phyloP scores from a whole-genome alignment of 1,284 basidiomycete species.

The Ceratobasidium sp. region DNA sequence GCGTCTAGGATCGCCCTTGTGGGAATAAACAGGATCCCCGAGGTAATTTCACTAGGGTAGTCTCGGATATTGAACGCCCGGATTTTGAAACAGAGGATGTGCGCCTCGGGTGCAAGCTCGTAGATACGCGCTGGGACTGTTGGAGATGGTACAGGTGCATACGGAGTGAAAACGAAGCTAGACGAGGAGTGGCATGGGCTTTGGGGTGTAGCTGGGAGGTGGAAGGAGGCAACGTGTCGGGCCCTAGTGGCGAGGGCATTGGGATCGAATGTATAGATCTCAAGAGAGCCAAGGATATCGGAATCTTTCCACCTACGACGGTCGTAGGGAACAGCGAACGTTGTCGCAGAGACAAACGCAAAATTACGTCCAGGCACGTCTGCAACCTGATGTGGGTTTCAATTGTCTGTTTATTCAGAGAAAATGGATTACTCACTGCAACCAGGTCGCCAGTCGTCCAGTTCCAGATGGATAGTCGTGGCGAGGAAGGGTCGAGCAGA shows the following conservation, averaged over 20 bases:
- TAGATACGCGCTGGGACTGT: slow-evolving; percentile 24
- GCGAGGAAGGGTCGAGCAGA: not conserved
- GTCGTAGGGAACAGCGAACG: not conserved
- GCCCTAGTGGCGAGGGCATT: not conserved
- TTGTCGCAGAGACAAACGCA: slow-evolving; percentile 16
- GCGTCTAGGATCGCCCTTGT: not conserved
- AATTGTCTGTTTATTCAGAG: not conserved
- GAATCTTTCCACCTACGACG: not conserved
- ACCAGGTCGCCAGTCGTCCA: slow-evolving; percentile 29
- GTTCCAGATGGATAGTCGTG: slow-evolving; percentile 20
- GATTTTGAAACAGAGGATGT: slow-evolving; percentile 11
- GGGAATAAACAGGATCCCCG: slow-evolving; percentile 10
- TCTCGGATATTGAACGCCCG: slow-evolving; percentile 19
- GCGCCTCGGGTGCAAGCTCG: slow-evolving; percentile 12
- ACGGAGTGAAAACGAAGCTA: not conserved
- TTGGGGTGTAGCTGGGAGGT: slow-evolving; percentile 2
- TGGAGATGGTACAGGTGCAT: not conserved
- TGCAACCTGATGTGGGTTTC: not conserved
- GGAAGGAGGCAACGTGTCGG: slow-evolving; percentile 24
- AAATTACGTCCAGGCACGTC: slow-evolving; percentile 22
- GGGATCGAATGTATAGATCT: slow-evolving; percentile 14
- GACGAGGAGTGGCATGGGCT: slow-evolving; percentile 16
- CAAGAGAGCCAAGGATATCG: slow-evolving; percentile 25
- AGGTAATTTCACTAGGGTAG: not conserved
- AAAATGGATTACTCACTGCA: not conserved